Evolutionary conservation across 2,329 filamentous ascomycete genomes (phyloP), one percentile per base, ranked within the genome.

Genomic region (Aotearoamyces nothofagi): DNA sequence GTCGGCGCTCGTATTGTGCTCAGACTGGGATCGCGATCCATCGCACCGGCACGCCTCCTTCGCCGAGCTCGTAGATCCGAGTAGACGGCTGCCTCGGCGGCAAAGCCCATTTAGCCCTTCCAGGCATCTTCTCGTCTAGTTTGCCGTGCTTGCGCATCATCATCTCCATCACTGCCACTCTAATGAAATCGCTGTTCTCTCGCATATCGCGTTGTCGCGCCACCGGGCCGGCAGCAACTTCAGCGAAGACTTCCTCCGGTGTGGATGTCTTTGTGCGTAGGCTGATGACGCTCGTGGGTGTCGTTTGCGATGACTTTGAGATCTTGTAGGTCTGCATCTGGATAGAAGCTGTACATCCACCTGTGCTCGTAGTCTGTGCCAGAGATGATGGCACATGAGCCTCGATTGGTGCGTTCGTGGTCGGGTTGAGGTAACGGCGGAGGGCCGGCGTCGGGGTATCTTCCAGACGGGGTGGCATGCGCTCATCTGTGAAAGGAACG

Each of bases 91-190:
- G 69, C 37, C 73, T 59, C n/a, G 73, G 69, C 7, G 74, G 72
- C n/a, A 78, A 57, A 5, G 71, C 65, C 63, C 72, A 75, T 26
- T 69, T 63, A n/a, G 73, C 73, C 27, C 72, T 63, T 15, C 73
- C 73, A n/a, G 72, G 69, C 31, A 64, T 64, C 38, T 70, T 64
- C 41, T 73, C 68, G 40, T 75, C 70, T 29, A 78, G 56, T 49
- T 78, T 78, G 39, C 73, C 73, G 24, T 57, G 58, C 43, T 65
- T 68, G 32, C 73, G 66, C 73, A 78, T 78, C 9, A 72, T 66
- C 66, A 78, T 77, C 45, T 78, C 73, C 63, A 78, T 69, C 28
- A 78, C 73, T 19, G 73, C 73, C 31, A 78, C 67, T 40, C 73
- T 66, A 44, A 78, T 77, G 43, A 78, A 78, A 43, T 78, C 71